Conservation (phyloP, 73 alveolate genomes). For the Uronychia setigera region DNA sequence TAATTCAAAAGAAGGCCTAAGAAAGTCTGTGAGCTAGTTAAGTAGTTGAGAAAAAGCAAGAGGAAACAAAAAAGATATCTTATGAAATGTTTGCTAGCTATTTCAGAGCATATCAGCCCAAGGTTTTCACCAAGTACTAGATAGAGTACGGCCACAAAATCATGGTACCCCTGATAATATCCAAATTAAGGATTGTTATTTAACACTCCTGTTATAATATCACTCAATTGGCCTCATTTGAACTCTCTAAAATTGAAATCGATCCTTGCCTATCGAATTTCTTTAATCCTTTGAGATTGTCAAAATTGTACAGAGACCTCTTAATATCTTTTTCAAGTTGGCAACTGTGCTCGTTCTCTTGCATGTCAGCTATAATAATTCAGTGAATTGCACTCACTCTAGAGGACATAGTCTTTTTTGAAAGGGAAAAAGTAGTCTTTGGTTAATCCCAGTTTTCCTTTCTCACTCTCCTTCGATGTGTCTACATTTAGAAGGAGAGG, state of each 20-base stretch:
- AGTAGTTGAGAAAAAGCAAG: not conserved
- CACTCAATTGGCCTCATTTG: constrained; percentile 34
- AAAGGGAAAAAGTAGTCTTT: not conserved
- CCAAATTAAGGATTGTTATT: not conserved
- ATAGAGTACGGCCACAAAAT: constrained; percentile 39
- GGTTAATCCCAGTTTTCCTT: not conserved
- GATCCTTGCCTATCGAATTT: not conserved
- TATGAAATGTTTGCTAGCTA: constrained; percentile 29
- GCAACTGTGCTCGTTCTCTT: not conserved
- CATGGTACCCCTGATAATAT: constrained; percentile 60
- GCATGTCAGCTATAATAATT: not conserved
- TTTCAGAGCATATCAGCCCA: not conserved
- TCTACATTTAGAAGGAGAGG: constrained; percentile 39
- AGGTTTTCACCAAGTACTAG: constrained; percentile 19
- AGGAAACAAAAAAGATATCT: constrained; percentile 2
- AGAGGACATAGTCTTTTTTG: not conserved
- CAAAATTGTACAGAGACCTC: constrained; percentile 40
- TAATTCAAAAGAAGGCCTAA: constrained; percentile 37
- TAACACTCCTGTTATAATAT: constrained; percentile 24
- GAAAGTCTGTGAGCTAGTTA: constrained; percentile 20
- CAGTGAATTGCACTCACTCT: not conserved
- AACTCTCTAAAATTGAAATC: constrained; percentile 5
- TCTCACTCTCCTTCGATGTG: not conserved
- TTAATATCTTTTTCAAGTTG: constrained; percentile 48
- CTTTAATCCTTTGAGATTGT: not conserved